Evolutionary conservation across 306 rosid species (phyloP).

Genomic region (Rosa lucieae): DNA sequence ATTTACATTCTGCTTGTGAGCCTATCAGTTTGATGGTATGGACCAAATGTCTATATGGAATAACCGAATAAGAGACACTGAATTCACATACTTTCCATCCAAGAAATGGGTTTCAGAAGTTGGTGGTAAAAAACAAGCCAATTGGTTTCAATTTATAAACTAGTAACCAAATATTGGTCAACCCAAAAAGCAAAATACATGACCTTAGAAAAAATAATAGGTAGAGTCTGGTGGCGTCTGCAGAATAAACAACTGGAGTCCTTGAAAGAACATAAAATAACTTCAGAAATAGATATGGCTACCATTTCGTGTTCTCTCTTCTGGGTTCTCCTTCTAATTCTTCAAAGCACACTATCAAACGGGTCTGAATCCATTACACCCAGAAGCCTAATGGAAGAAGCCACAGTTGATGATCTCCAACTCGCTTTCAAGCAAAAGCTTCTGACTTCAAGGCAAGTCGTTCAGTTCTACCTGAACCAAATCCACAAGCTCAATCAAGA

Average conservation of each 20-base stretch:
- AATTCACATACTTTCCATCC: too few species aligned
- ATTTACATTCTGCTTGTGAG: too few species aligned
- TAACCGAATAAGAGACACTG: too few species aligned
- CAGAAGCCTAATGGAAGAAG: constrained; percentile 37
- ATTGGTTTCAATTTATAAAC: too few species aligned
- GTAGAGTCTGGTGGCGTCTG: too few species aligned
- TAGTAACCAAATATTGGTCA: too few species aligned
- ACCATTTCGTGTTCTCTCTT: background rate
- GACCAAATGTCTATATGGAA: too few species aligned
- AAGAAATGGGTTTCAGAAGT: too few species aligned
- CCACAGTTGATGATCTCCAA: constrained; percentile 53
- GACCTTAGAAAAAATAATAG: too few species aligned
- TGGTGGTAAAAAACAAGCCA: too few species aligned
- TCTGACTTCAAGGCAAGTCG: constrained; percentile 58
- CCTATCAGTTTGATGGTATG: too few species aligned
- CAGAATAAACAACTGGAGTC: background rate
- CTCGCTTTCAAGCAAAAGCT: constrained; percentile 43
- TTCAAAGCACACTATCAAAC: background rate
- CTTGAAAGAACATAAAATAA: background rate
- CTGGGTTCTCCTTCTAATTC: background rate
- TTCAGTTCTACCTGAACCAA: constrained; percentile 49
- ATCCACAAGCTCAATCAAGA: constrained; percentile 40
- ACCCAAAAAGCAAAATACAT: too few species aligned
- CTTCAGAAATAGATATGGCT: background rate
- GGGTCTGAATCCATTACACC: background rate